Conservation (phyloP, 306 rosid species). For the Malus sieversii region DNA sequence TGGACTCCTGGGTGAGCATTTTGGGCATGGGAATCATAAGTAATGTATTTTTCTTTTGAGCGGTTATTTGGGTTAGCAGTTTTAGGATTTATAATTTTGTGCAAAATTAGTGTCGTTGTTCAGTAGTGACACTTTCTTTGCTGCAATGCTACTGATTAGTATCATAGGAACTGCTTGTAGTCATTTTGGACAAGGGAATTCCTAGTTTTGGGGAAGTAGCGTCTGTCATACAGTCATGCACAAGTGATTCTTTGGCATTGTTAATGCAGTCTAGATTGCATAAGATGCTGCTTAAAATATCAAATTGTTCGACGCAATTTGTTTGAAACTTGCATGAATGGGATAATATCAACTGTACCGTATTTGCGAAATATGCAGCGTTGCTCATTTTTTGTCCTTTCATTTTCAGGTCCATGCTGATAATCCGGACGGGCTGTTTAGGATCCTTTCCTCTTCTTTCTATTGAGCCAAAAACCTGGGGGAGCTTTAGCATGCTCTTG, state of each 20-base stretch:
- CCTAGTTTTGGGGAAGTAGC: background rate
- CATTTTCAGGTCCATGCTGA: slow-evolving; percentile 74
- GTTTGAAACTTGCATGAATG: background rate
- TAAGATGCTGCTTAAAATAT: no score
- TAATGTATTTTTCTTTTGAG: no score
- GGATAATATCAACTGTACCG: background rate
- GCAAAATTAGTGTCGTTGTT: background rate
- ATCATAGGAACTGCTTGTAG: background rate
- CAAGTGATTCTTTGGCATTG: background rate
- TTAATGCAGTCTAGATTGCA: background rate
- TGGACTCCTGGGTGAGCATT: no score
- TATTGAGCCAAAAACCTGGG: slow-evolving; percentile 35
- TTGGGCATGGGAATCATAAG: no score
- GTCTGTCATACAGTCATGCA: background rate
- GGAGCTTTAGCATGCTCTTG: background rate
- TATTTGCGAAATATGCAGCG: background rate
- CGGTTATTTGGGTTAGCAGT: background rate
- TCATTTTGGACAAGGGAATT: background rate
- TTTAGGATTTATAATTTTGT: background rate
- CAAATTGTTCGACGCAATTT: background rate
- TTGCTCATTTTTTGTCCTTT: slow-evolving; percentile 2
- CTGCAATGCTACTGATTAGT: background rate
- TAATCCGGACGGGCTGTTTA: slow-evolving; percentile 91
- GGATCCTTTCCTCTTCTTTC: slow-evolving; percentile 81
- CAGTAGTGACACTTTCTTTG: background rate